Evolutionary conservation across 768 basidiomycete genomes (phyloP).

Genomic region (Pisolithus tinctorius): DNA sequence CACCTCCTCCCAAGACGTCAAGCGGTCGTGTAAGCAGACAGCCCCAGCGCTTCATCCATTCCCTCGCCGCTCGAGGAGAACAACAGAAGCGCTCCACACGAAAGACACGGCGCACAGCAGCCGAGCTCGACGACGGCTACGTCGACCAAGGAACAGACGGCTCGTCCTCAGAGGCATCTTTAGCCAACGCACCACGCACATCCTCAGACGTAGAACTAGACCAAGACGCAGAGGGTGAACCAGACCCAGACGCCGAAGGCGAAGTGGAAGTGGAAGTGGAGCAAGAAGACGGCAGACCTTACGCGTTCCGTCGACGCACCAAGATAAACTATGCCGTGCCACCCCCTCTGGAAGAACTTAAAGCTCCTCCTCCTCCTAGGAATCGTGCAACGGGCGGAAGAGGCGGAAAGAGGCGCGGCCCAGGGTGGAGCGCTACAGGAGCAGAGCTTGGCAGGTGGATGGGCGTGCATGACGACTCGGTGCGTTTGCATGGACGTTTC

Average conservation of each 20-base stretch:
- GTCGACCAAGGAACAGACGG: conserved; percentile 41
- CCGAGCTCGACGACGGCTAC: conserved; percentile 48
- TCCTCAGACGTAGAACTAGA: conserved; percentile 32
- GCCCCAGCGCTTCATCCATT: conserved; percentile 6
- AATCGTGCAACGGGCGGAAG: conserved; percentile 32
- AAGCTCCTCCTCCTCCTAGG: conserved; percentile 22
- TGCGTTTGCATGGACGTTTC: conserved; percentile 16
- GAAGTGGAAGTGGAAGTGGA: conserved; percentile 53
- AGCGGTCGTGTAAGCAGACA: conserved; percentile 22
- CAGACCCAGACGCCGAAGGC: conserved; percentile 32
- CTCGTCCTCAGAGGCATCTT: conserved; percentile 46
- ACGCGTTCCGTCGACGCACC: conserved; percentile 55
- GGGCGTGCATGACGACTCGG: conserved; percentile 72
- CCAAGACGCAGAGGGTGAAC: conserved; percentile 33
- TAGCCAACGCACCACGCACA: conserved; percentile 46
- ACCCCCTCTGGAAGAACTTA: conserved; percentile 71
- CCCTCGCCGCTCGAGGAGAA: background rate
- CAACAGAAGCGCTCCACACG: conserved; percentile 19
- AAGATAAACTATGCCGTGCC: conserved; percentile 77
- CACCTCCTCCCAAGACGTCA: conserved; percentile 11
- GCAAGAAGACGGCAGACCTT: conserved; percentile 37
- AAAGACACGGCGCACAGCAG: conserved; percentile 12
- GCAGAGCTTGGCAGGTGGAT: conserved; percentile 75
- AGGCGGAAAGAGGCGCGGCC: conserved; percentile 38
- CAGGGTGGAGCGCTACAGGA: conserved; percentile 76